Evolutionary conservation across 2,329 filamentous ascomycete species (phyloP).

Genomic region (Passalora sequoiae): DNA sequence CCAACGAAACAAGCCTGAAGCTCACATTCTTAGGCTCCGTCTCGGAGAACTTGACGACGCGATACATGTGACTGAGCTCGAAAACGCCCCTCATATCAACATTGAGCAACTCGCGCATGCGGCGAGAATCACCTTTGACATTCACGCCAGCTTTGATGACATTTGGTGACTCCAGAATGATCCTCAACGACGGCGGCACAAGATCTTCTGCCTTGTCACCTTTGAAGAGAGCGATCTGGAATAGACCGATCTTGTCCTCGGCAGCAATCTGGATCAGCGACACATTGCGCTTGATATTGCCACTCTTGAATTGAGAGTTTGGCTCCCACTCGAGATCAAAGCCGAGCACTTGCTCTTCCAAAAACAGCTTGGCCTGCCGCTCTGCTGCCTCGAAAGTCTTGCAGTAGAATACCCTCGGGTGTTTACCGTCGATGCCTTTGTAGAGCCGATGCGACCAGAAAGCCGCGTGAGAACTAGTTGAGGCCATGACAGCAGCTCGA

Average conservation of each 20-base stretch:
- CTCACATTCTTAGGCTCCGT: slow-evolving; percentile 56
- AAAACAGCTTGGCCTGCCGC: slow-evolving; percentile 59
- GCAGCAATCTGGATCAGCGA: slow-evolving; percentile 80
- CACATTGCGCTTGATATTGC: slow-evolving; percentile 60
- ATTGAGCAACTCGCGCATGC: slow-evolving; percentile 61
- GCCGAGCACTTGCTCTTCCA: slow-evolving; percentile 66
- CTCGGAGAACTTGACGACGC: slow-evolving; percentile 63
- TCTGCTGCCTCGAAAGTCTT: slow-evolving; percentile 63
- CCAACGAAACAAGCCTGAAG: slow-evolving; percentile 61
- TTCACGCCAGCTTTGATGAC: slow-evolving; percentile 73
- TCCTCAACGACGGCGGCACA: slow-evolving; percentile 64
- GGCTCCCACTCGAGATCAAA: slow-evolving; percentile 83
- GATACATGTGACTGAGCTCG: slow-evolving; percentile 79
- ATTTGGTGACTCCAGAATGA: slow-evolving; percentile 64
- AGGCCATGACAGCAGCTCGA: slow-evolving; percentile 26
- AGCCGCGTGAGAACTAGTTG: slow-evolving; percentile 25
- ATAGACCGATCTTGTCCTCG: slow-evolving; percentile 69
- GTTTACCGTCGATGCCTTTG: slow-evolving; percentile 62
- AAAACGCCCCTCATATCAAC: slow-evolving; percentile 64
- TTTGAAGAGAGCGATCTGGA: slow-evolving; percentile 64
- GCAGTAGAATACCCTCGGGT: slow-evolving; percentile 74
- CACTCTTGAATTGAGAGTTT: slow-evolving; percentile 30
- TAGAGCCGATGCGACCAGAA: slow-evolving; percentile 66
- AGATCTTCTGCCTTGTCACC: slow-evolving; percentile 47
- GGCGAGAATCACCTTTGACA: slow-evolving; percentile 61